Evolutionary conservation across 163 green algal genomes (phyloP).

Genomic region (Scenedesmus sp.): DNA sequence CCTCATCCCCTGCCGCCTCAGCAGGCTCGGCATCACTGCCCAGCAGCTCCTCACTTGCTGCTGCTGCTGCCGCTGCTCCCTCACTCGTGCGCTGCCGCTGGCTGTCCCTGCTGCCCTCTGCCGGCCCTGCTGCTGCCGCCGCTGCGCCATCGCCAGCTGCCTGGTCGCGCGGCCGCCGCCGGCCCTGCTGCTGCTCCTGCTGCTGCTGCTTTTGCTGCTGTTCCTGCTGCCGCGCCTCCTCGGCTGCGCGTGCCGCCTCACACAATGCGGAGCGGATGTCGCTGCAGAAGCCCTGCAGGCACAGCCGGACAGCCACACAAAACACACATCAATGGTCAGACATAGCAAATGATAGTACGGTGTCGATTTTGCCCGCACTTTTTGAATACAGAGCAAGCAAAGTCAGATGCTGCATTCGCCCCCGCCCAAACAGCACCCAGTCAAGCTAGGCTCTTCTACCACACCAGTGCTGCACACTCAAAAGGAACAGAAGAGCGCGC

Average conservation of each 20-base stretch:
- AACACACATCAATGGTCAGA: no score
- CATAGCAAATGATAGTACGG: no score
- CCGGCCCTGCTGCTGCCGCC: neutral
- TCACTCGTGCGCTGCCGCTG: neutral
- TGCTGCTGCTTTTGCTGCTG: slow-evolving; percentile 25
- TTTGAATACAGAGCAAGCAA: no score
- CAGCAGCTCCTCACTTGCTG: neutral
- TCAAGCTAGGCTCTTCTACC: neutral
- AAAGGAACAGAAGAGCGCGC: no score
- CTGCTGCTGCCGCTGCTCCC: neutral
- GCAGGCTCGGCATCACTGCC: neutral
- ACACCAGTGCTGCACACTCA: neutral
- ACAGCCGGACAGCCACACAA: neutral
- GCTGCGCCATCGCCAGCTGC: neutral
- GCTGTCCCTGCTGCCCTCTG: neutral
- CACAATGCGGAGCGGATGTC: neutral
- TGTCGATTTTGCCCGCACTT: no score
- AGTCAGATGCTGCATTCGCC: no score
- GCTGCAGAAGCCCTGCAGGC: neutral
- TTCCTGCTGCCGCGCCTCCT: neutral
- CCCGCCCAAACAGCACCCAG: no score
- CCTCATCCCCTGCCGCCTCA: neutral
- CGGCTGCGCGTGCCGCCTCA: neutral
- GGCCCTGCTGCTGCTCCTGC: slow-evolving; percentile 33
- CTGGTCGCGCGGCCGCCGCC: neutral